phyloP scores from a whole-genome alignment of 805 yeast species.

The Candida gorgasii region DNA sequence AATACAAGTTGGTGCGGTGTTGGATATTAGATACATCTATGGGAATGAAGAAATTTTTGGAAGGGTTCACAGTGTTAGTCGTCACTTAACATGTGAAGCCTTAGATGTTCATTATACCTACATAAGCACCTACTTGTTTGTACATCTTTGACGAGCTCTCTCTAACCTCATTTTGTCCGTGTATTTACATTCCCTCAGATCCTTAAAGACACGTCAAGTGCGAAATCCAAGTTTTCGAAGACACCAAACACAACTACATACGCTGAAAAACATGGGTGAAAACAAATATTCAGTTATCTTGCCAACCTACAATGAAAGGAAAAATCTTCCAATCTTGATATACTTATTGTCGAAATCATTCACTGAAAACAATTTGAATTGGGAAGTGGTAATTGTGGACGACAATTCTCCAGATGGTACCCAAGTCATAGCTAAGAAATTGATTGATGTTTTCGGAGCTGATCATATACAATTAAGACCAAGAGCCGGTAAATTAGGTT shows the following conservation, averaged over 20 bases:
- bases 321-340: conserved; percentile 61
- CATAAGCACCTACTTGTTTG: too few species aligned
- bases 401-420: conserved; percentile 84
- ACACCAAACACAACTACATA: neutral
- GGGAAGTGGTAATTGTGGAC: conserved; percentile 80
- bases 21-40: too few species aligned
- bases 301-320: conserved; percentile 77
- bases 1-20: too few species aligned
- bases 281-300: conserved; percentile 69
- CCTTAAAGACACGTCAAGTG: conserved; percentile 3
- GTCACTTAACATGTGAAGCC: too few species aligned
- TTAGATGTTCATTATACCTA: too few species aligned
- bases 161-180: too few species aligned
- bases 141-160: too few species aligned
- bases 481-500: conserved; percentile 74
- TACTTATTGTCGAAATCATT: conserved; percentile 72
- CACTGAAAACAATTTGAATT: conserved; percentile 54
- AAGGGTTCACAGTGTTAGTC: too few species aligned
- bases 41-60: too few species aligned
- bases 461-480: conserved; percentile 66
- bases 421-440: conserved; percentile 66
- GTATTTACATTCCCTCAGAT: too few species aligned
- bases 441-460: conserved; percentile 56
- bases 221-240: neutral
- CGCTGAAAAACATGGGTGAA: conserved; percentile 4